A percentile compares a stretch with the other conserved stretches of the same genome.
Evolutionary conservation across 352 stramenopile genomes (phyloP).

Genomic region (Phytophthora idaei): DNA sequence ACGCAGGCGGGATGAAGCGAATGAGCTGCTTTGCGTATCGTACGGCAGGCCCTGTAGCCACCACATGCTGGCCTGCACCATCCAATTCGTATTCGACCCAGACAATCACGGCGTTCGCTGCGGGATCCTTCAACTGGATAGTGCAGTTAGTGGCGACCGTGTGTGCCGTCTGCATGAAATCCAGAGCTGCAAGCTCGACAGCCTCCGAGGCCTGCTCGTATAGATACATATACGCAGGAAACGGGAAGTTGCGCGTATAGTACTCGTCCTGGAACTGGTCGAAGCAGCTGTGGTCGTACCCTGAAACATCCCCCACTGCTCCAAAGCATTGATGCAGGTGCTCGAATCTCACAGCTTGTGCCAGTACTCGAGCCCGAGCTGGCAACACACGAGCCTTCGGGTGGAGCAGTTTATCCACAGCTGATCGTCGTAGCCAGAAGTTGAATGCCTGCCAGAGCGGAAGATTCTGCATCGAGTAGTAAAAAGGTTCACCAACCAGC

Average conservation of each 20-base stretch:
- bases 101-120: slow-evolving; percentile 69
- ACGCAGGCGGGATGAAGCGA: slow-evolving; percentile 54
- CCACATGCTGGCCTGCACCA: slow-evolving; percentile 41
- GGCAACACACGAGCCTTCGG: slow-evolving; percentile 55
- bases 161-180: slow-evolving; percentile 51
- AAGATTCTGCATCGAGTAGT: slow-evolving; percentile 89
- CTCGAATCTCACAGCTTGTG: slow-evolving; percentile 70
- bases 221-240: slow-evolving; percentile 84
- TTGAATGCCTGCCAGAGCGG: slow-evolving; percentile 84
- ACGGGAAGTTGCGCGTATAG: slow-evolving; percentile 78
- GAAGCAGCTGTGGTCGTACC: slow-evolving; percentile 77
- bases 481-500: slow-evolving; percentile 78
- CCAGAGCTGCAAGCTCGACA: slow-evolving; percentile 55
- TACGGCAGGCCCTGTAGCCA: slow-evolving; percentile 60
- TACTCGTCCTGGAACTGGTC: slow-evolving; percentile 77
- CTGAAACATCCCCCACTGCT: slow-evolving; percentile 66
- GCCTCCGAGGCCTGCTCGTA: slow-evolving; percentile 46
- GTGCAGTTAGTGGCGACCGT: slow-evolving; percentile 26
- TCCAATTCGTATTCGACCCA: slow-evolving; percentile 79
- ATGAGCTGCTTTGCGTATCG: slow-evolving; percentile 80
- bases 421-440: slow-evolving; percentile 79
- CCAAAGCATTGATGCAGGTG: slow-evolving; percentile 83
- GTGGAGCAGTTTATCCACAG: slow-evolving; percentile 47
- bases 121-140: slow-evolving; percentile 14
- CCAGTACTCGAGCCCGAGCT: slow-evolving; percentile 51